phyloP scores from a whole-genome alignment of 805 yeast species.

The Jamesozyma rosinii region DNA sequence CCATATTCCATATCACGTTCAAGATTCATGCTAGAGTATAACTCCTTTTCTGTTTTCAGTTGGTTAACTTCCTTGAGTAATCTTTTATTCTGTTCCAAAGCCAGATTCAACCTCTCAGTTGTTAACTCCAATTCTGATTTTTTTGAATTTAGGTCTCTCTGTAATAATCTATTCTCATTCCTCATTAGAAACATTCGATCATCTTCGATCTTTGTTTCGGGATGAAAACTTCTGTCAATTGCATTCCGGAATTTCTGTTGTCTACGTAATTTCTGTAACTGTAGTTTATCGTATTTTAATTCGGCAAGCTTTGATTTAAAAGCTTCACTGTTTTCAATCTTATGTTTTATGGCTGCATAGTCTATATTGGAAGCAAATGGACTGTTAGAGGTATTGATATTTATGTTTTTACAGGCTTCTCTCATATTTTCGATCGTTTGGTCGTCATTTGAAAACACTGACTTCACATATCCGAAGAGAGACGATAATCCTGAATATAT shows the following conservation, averaged over 20 bases:
- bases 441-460: slow-evolving; percentile 15
- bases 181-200: slow-evolving; percentile 6
- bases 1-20: neutral
- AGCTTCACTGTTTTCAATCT: slow-evolving; percentile 23
- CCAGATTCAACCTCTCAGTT: slow-evolving; percentile 1
- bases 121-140: neutral
- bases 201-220: neutral
- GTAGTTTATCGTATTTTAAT: slow-evolving; percentile 21
- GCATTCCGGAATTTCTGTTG: neutral
- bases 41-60: slow-evolving; percentile 13
- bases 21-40: neutral
- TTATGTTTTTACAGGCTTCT: slow-evolving; percentile 14
- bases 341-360: slow-evolving; percentile 11
- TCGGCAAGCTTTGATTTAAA: slow-evolving; percentile 23
- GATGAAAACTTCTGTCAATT: neutral
- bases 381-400: slow-evolving; percentile 2
- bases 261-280: slow-evolving; percentile 20
- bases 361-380: neutral
- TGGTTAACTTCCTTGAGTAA: slow-evolving; percentile 9
- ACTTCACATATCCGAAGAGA: slow-evolving; percentile 1
- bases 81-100: slow-evolving; percentile 2
- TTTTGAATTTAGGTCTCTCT: slow-evolving; percentile 3
- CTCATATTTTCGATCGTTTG: slow-evolving; percentile 17
- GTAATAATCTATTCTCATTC: slow-evolving; percentile 5
- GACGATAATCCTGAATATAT: neutral